These are phyloP conservation scores for Lasiosphaeris hirsuta DNA, from an alignment of 495 filamentous ascomycete species.

Conservation along the genomic window DNA sequence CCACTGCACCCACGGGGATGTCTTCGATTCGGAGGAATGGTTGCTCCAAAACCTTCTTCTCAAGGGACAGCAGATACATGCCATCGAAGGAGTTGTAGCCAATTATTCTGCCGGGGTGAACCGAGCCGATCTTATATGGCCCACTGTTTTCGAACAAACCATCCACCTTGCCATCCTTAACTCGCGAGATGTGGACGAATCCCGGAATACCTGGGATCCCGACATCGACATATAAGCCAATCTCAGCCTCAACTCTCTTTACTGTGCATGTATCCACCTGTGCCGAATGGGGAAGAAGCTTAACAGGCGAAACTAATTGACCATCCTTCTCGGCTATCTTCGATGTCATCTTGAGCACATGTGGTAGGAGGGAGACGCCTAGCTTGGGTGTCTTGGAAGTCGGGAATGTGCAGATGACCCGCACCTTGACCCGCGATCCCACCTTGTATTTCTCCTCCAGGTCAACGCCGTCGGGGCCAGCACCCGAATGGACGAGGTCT, in stretches of 20 bases:
- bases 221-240: conserved; percentile 79
- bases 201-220: conserved; percentile 70
- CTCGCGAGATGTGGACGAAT: conserved; percentile 88
- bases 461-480: conserved; percentile 58
- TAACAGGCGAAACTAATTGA: conserved; percentile 40
- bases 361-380: conserved; percentile 80
- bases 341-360: conserved; percentile 64
- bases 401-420: conserved; percentile 83
- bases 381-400: conserved; percentile 73
- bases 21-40: conserved; percentile 88
- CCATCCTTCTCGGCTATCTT: conserved; percentile 35
- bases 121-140: conserved; percentile 69
- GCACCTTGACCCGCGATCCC: conserved; percentile 79
- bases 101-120: conserved; percentile 75
- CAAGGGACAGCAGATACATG: conserved; percentile 78
- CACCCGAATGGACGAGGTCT: conserved; percentile 83
- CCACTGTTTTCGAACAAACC: conserved; percentile 70
- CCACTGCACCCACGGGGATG: conserved; percentile 72
- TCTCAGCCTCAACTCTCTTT: conserved; percentile 66
- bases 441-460: conserved; percentile 69
- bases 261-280: conserved; percentile 74
- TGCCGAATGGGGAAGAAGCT: conserved; percentile 65
- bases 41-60: conserved; percentile 77
- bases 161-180: conserved; percentile 85
- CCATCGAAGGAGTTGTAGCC: conserved; percentile 86